Evolutionary conservation across 805 yeast genomes (phyloP), one percentile per base, ranked within the genome.

Genomic region (Nakazawaea laoshanensis): DNA sequence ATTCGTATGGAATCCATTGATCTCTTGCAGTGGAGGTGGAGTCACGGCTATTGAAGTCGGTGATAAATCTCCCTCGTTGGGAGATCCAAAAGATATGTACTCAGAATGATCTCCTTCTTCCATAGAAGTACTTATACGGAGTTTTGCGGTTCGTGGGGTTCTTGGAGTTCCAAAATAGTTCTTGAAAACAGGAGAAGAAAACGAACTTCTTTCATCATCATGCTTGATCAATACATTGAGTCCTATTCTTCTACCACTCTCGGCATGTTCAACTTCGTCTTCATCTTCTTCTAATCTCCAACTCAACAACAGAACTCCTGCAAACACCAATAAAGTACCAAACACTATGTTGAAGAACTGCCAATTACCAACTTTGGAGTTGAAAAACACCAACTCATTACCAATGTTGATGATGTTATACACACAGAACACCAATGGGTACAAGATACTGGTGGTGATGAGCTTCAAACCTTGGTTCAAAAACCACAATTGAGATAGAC

Each of bases 371-470:
- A 71, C 49, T 8, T 53, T 47, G 7, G 52, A 48, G 28, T 67
- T 55, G 38, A 67, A 70, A 45, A 74, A 67, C 6, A 81, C 61
- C 26, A 82, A 53, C 12, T 82, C 77, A 53, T 84, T 84, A 40
- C 74, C 59, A 22, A 77, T 69, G 42, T 81, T 79, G 38, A 70
- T 63, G 31, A 83, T 57, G 58, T 84, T 87, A 61, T 81, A 86
- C 28, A 84, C 73, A 54, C 92, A 79, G 52, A 87, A 87, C 21
- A 87, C 82, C 41, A 87, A 59, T 1, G 96, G 96, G 49, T 86
- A 87, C 20, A 87, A 61, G 12, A 85, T 67, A 2, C 89, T 74
- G 0, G 95, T 83, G 33, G 86, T 76, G 26, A 78, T 67, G 37
- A 67, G 67, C 30, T 74, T 66, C 35, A 86, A 63, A 0, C 94